Percentiles rank a stretch among this genome's conserved stretches.
phyloP scores from a whole-genome alignment of 208 protist genomes.

The Acanthamoeba royreba region DNA sequence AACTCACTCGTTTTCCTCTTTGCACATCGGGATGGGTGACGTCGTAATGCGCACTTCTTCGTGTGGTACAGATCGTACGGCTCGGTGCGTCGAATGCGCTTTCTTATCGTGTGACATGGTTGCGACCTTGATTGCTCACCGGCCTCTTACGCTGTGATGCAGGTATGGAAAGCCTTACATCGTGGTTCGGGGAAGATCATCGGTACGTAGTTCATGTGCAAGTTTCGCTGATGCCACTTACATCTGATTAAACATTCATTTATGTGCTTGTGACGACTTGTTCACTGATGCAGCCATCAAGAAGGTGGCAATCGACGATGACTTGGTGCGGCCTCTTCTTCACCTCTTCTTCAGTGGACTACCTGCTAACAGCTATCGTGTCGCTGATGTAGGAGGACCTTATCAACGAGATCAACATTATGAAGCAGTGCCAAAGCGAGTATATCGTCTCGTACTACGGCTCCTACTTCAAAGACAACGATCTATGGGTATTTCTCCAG shows the following conservation, averaged over 20 bases:
- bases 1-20: not conserved
- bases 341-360: too few species aligned
- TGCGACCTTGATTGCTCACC: not conserved
- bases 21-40: not conserved
- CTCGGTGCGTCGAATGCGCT: not conserved
- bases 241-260: not conserved
- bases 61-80: not conserved
- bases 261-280: not conserved
- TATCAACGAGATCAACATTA: conserved; percentile 77
- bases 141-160: not conserved
- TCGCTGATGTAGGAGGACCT: conserved; percentile 55
- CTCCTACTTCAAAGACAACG: conserved; percentile 64
- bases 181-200: not conserved
- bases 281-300: not conserved
- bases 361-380: not conserved
- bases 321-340: not conserved
- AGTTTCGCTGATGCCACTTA: too few species aligned
- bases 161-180: conserved; percentile 24
- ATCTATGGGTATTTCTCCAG: conserved; percentile 73
- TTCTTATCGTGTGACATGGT: not conserved
- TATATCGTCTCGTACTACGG: conserved; percentile 77
- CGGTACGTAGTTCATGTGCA: not conserved
- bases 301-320: not conserved
- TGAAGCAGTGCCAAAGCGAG: conserved; percentile 65
- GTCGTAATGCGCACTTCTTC: not conserved